Evolutionary conservation across 2,329 filamentous ascomycete genomes (phyloP), one percentile per base, ranked within the genome.

Genomic region (Penicillium sclerotigenum): DNA sequence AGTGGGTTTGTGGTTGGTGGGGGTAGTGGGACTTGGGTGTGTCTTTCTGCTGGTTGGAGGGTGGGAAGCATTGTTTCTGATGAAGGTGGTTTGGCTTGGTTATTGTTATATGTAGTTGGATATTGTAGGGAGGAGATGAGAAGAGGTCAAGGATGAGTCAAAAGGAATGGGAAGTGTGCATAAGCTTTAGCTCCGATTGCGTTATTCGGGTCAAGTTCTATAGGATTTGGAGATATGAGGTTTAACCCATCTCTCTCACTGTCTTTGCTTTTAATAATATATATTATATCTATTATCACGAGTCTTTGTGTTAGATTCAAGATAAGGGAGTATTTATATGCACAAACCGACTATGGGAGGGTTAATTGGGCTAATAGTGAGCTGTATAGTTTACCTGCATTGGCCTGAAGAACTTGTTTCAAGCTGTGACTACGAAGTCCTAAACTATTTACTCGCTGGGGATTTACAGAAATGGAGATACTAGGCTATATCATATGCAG

Each of bases 1-100:
- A 16, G 34, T 59, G 54, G 42, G 48, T 59, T 41, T 6, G 16
- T 41, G 45, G 37, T 24, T 41, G 49, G 70, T 64, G 68, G 66
- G 62, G 26, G 53, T 22, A 28, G 46, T 18, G 26, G 40, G 22
- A 6, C 24, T 24, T 24, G 8, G 28, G 53, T 52, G 40, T 55
- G 53, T 45, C n/a, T 29, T 36, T 55, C 53, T 55, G 53, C 18
- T 40, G 42, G 42, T 47, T 38, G 18, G 4, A 38, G 24, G 14
- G 10, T 16, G 22, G 42, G 33, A 31, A 7, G 24, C 24, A 36
- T 47, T 38, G 14, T 29, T 26, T 37, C n/a, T 16, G 49, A 18
- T 34, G 24, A 10, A 6, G 26, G 11, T 20, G 14, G 14, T 7
- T 33, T 42, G 22, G 14, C 5, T 9, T 31, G 28, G 9, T n/a